phyloP scores from a whole-genome alignment of 1,284 basidiomycete species.

The Vanrija humicola region DNA sequence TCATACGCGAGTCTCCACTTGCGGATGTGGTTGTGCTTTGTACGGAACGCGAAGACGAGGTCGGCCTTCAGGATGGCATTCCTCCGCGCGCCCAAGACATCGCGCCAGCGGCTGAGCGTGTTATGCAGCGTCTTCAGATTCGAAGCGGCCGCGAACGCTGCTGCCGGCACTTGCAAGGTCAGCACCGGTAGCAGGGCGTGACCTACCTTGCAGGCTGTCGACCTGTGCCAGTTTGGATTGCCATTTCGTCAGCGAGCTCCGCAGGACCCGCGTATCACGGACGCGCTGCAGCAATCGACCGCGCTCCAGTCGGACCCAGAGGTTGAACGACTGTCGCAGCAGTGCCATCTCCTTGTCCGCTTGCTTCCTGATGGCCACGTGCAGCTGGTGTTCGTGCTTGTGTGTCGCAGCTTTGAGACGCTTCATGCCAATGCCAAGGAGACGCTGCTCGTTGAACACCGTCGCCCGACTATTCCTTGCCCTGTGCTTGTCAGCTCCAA shows the following conservation, averaged over 20 bases:
- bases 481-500: slow-evolving; percentile 2
- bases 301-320: slow-evolving; percentile 15
- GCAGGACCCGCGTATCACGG: slow-evolving; percentile 3
- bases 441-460: slow-evolving; percentile 6
- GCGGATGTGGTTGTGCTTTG: slow-evolving; percentile 10
- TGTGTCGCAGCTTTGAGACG: slow-evolving; percentile 8
- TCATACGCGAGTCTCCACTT: slow-evolving; percentile 24
- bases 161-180: slow-evolving; percentile 4
- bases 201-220: slow-evolving; percentile 5
- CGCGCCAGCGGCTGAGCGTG: slow-evolving; percentile 30
- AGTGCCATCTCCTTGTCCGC: slow-evolving; percentile 9
- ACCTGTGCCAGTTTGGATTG: slow-evolving; percentile 1
- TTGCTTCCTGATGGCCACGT: background rate
- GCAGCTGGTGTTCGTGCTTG: slow-evolving; percentile 5
- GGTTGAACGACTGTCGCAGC: slow-evolving; percentile 6
- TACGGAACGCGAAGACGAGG: slow-evolving; percentile 20
- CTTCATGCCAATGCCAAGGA: slow-evolving; percentile 9
- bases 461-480: background rate
- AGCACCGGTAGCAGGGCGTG: background rate
- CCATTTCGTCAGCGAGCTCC: slow-evolving; percentile 2
- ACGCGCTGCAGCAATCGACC: slow-evolving; percentile 14
- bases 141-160: slow-evolving; percentile 1
- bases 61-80: slow-evolving; percentile 24
- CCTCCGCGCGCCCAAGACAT: slow-evolving; percentile 14
- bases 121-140: slow-evolving; percentile 1